A percentile compares a stretch with the other conserved stretches of the same genome.
Evolutionary conservation across 495 filamentous ascomycete genomes (phyloP).

Genomic region (Penicillium manginii): DNA sequence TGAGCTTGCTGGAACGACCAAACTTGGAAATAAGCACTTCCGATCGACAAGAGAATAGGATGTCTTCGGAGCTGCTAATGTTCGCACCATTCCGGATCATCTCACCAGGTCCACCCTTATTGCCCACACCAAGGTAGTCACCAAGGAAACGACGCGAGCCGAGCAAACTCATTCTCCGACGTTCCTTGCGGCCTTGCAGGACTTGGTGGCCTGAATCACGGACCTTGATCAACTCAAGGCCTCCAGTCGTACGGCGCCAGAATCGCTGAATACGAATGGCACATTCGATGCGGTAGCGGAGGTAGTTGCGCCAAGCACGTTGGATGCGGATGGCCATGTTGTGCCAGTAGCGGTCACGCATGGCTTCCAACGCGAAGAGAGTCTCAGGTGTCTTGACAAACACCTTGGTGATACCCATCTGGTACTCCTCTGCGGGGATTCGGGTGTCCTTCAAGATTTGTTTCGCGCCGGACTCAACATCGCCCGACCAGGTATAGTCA

Average conservation of each 20-base stretch:
- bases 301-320: conserved; percentile 93
- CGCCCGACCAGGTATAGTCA: conserved; percentile 94
- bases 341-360: conserved; percentile 98
- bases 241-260: conserved; percentile 89
- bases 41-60: conserved; percentile 86
- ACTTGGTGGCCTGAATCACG: conserved; percentile 89
- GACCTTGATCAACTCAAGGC: conserved; percentile 82
- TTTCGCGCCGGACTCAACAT: conserved; percentile 82
- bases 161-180: conserved; percentile 84
- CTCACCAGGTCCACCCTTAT: conserved; percentile 78
- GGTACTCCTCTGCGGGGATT: conserved; percentile 93
- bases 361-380: conserved; percentile 93
- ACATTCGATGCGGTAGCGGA: conserved; percentile 88
- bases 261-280: conserved; percentile 93
- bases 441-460: conserved; percentile 95
- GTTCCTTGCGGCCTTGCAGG: conserved; percentile 83
- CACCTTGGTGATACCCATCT: conserved; percentile 95
- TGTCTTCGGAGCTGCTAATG: conserved; percentile 66
- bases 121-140: conserved; percentile 89
- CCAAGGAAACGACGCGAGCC: conserved; percentile 92
- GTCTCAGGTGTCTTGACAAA: conserved; percentile 99
- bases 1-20: conserved; percentile 91
- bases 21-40: conserved; percentile 92
- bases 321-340: conserved; percentile 99
- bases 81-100: conserved; percentile 74